Conservation (phyloP, 1,139 yeast species). For the Magnusiomyces suaveolens region DNA sequence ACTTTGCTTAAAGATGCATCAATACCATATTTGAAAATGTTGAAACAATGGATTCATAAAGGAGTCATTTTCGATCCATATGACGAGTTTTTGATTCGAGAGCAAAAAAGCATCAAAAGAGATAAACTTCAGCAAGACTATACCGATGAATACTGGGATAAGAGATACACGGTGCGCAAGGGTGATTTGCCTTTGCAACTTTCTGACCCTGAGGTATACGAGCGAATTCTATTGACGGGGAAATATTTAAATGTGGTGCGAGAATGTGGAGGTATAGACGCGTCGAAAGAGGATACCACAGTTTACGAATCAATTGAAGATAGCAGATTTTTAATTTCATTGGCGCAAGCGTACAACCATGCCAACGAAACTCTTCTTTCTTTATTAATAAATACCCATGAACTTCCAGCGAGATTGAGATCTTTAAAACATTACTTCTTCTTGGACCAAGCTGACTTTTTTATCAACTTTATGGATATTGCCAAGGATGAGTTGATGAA, state of each 20-base stretch:
- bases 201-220: slow-evolving; percentile 44
- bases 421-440: slow-evolving; percentile 47
- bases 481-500: slow-evolving; percentile 37
- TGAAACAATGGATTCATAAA: slow-evolving; percentile 65
- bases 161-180: slow-evolving; percentile 60
- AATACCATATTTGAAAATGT: slow-evolving; percentile 53
- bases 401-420: slow-evolving; percentile 35
- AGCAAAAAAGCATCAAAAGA: slow-evolving; percentile 30
- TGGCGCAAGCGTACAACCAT: slow-evolving; percentile 54
- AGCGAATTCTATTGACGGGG: slow-evolving; percentile 70
- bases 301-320: slow-evolving; percentile 44
- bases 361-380: slow-evolving; percentile 59
- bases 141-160: slow-evolving; percentile 78
- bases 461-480: slow-evolving; percentile 37
- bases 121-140: slow-evolving; percentile 39
- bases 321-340: slow-evolving; percentile 44
- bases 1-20: slow-evolving; percentile 52
- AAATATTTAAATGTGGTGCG: slow-evolving; percentile 68
- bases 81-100: slow-evolving; percentile 69
- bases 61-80: slow-evolving; percentile 74
- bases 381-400: slow-evolving; percentile 53
- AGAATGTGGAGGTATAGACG: slow-evolving; percentile 41
- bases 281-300: slow-evolving; percentile 24
- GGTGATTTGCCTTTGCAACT: slow-evolving; percentile 72
- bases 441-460: slow-evolving; percentile 45